Conservation (phyloP, 2,329 filamentous ascomycete species). For the Coniella vitis region DNA sequence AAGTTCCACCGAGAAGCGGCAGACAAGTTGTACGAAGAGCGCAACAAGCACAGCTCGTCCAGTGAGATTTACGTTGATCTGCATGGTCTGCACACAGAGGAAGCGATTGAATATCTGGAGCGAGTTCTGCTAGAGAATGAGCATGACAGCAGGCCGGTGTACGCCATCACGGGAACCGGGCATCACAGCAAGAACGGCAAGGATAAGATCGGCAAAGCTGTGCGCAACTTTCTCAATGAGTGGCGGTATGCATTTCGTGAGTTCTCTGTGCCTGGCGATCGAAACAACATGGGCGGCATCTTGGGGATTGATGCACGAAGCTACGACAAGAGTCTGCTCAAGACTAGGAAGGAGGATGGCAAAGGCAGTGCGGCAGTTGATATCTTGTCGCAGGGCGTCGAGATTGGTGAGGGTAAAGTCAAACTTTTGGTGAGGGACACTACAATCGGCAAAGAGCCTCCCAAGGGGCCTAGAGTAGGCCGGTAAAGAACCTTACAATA, state of each 20-base stretch:
- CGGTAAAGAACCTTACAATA: constrained; percentile 12
- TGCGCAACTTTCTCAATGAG: constrained; percentile 85
- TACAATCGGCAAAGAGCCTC: constrained; percentile 35
- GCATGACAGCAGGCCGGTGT: constrained; percentile 67
- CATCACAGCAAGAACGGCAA: constrained; percentile 99
- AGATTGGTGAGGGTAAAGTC: constrained; percentile 62
- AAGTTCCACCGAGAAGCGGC: constrained; percentile 95
- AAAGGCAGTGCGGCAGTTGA: constrained; percentile 37
- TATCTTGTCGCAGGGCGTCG: constrained; percentile 58
- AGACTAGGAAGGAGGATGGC: constrained; percentile 37
- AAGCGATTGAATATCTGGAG: constrained; percentile 91
- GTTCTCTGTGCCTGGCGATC: constrained; percentile 92
- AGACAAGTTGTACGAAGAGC: constrained; percentile 84
- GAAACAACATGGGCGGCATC: constrained; percentile 72
- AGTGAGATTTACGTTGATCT: constrained; percentile 88
- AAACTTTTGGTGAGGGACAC: constrained; percentile 54
- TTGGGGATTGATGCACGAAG: constrained; percentile 61
- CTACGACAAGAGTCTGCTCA: constrained; percentile 55
- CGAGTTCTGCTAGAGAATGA: constrained; percentile 79
- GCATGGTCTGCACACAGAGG: constrained; percentile 96
- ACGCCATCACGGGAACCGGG: constrained; percentile 93
- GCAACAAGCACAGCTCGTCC: constrained; percentile 61
- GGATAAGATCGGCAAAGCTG: constrained; percentile 93
- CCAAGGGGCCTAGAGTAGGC: constrained; percentile 43
- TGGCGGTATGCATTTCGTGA: constrained; percentile 95